Conservation (phyloP, 2,329 filamentous ascomycete genomes). For the Neoscytalidium dimidiatum region DNA sequence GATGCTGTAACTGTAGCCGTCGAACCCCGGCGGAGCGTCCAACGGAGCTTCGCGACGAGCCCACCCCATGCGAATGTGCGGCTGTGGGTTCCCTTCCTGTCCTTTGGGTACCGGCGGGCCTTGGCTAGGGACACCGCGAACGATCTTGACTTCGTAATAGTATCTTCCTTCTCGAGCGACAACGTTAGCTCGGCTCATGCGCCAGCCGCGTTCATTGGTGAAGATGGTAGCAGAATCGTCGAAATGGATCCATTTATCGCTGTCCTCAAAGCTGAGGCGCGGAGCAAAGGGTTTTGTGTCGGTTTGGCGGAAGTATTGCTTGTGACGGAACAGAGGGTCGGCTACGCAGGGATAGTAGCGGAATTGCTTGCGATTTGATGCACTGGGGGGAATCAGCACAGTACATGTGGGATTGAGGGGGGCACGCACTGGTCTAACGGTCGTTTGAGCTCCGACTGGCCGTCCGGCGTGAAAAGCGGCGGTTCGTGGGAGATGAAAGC, state of each 20-base stretch:
- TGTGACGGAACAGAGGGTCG: conserved; percentile 82
- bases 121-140: conserved; percentile 66
- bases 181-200: conserved; percentile 88
- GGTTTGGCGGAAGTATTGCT: conserved; percentile 84
- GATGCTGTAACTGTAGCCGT: conserved; percentile 91
- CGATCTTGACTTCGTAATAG: conserved; percentile 93
- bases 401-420: background rate
- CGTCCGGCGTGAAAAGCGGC: conserved; percentile 45
- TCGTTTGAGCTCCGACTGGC: conserved; percentile 47
- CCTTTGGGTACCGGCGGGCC: conserved; percentile 41
- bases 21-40: conserved; percentile 82
- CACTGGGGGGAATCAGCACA: conserved; percentile 31
- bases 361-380: conserved; percentile 71
- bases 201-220: conserved; percentile 89
- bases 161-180: conserved; percentile 84
- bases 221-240: conserved; percentile 72
- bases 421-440: conserved; percentile 45
- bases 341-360: conserved; percentile 90
- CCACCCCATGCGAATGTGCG: conserved; percentile 79
- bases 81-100: conserved; percentile 51
- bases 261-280: conserved; percentile 90
- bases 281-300: conserved; percentile 82
- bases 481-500: conserved; percentile 51
- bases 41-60: conserved; percentile 77
- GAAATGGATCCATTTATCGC: conserved; percentile 81